Evolutionary conservation across 306 rosid genomes (phyloP).

Genomic region (Cucumis cinereus): DNA sequence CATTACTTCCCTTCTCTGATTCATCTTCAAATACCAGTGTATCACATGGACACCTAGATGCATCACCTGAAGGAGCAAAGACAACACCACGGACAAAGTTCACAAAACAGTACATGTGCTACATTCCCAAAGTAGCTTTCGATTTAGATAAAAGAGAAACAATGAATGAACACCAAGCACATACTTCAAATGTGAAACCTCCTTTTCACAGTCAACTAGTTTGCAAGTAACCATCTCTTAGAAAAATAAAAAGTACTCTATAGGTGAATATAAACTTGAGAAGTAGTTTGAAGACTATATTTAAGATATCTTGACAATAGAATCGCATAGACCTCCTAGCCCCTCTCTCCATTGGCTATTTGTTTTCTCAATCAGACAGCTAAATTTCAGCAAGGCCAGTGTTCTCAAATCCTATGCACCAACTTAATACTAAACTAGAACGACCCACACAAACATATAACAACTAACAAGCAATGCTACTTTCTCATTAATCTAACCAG

Average conservation of each 20-base stretch:
- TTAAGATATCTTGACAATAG: not conserved
- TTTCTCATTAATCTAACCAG: not conserved
- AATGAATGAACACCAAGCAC: not conserved
- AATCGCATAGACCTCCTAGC: not conserved
- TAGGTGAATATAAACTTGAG: not conserved
- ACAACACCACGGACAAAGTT: not conserved
- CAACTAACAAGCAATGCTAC: not conserved
- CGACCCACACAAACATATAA: not conserved
- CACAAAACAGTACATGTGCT: not conserved
- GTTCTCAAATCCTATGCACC: not conserved
- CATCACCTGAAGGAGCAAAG: conserved; percentile 45
- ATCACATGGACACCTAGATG: conserved; percentile 49
- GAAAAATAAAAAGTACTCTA: not conserved
- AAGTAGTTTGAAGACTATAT: not conserved
- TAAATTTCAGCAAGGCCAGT: not conserved
- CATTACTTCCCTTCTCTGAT: conserved; percentile 90
- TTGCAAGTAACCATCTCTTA: not conserved
- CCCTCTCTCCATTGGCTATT: not conserved
- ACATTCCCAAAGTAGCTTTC: not conserved
- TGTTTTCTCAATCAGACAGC: not conserved
- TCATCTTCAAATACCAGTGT: conserved; percentile 73
- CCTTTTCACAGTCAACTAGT: not conserved
- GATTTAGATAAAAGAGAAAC: not conserved
- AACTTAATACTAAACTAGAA: not conserved
- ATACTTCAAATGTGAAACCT: not conserved